Conservation (phyloP, 176 grass and related monocot genomes). For the Paspalum notatum region DNA sequence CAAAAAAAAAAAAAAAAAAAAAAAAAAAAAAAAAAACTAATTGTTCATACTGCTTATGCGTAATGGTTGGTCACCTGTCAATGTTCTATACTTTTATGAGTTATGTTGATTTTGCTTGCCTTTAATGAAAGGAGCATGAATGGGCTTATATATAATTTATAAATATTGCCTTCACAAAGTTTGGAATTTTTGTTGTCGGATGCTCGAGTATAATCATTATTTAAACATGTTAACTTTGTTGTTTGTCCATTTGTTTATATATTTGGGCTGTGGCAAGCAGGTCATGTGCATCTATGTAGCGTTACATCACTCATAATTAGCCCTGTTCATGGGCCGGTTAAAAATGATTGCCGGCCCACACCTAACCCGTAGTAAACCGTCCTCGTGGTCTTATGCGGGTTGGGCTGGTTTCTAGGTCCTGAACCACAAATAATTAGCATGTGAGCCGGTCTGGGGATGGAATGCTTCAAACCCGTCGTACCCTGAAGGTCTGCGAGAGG, state of each 20-base stretch:
- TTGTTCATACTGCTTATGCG: background rate
- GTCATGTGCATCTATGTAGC: background rate
- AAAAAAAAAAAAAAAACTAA: too few relatives aligned
- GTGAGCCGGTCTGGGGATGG: too few relatives aligned
- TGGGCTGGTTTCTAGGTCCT: too few relatives aligned
- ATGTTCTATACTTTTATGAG: background rate
- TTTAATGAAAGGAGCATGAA: background rate
- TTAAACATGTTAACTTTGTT: background rate
- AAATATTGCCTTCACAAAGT: background rate
- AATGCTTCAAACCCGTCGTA: too few relatives aligned
- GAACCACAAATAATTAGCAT: too few relatives aligned
- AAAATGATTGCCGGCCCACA: too few relatives aligned
- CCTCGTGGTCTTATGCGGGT: too few relatives aligned
- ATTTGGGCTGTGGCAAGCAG: background rate
- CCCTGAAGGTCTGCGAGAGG: too few relatives aligned
- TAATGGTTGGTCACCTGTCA: background rate
- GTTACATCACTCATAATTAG: background rate
- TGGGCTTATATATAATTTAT: background rate
- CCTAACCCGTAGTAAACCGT: too few relatives aligned
- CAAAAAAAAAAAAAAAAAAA: too few relatives aligned
- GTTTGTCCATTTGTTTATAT: background rate
- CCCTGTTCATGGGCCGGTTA: too few relatives aligned
- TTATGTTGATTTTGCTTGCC: background rate
- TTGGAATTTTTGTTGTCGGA: background rate
- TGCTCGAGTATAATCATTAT: conserved; percentile 4